Conservation (phyloP, 257 asterid genomes). For the Perilla frutescens region DNA sequence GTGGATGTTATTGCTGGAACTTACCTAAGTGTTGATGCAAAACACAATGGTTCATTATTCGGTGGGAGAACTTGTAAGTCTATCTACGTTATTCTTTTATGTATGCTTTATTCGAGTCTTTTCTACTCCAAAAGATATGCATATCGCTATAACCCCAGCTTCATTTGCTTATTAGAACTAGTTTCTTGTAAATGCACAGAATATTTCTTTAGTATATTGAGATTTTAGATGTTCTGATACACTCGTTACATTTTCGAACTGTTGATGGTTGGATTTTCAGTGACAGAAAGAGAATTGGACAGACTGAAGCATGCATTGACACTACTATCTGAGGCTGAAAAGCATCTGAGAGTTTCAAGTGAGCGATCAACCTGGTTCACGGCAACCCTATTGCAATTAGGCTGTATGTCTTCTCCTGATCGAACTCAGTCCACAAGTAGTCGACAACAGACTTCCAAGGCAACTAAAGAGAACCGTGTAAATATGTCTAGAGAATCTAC, state of each 20-base stretch:
- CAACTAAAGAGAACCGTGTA: constrained; percentile 66
- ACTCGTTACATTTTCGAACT: neutral
- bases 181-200: too few relatives aligned
- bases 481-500: constrained; percentile 54
- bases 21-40: constrained; percentile 55
- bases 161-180: too few relatives aligned
- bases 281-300: constrained; percentile 75
- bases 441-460: constrained; percentile 66
- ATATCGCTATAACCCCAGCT: too few relatives aligned
- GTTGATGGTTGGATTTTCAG: constrained; percentile 45
- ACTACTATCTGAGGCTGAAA: constrained; percentile 94
- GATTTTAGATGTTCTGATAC: neutral
- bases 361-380: constrained; percentile 98
- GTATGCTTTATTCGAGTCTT: neutral
- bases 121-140: neutral
- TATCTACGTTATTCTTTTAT: neutral
- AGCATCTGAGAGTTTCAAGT: constrained; percentile 77
- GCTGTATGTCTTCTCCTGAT: constrained; percentile 70
- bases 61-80: constrained; percentile 71
- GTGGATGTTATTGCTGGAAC: constrained; percentile 96
- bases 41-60: constrained; percentile 50
- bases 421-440: constrained; percentile 78
- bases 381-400: constrained; percentile 87
- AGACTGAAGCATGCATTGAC: constrained; percentile 78
- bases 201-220: neutral